Evolutionary conservation across 169 alveolate species (phyloP), one percentile per base, ranked within the genome.

Genomic region (Eimeria acervulina): DNA sequence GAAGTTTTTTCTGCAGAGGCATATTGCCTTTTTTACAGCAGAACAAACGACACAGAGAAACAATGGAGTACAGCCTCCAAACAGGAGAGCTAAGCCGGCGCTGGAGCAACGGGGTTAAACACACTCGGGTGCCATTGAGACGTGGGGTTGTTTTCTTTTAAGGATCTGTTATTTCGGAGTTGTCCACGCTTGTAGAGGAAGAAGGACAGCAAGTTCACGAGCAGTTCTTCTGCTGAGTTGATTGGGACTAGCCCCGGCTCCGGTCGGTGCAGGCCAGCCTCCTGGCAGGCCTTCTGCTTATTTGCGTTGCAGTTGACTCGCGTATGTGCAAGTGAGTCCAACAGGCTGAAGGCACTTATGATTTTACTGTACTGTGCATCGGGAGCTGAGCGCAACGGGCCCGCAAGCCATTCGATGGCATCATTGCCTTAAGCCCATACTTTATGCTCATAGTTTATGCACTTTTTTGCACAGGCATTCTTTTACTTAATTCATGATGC

Each of bases 1-100:
- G 83, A 87, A 10, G 93, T 87, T 55, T 44, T 87, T 28, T 55
- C 93, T 55, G 93, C 93, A 38, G 93, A 87, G 81, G 93, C 93
- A 23, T 87, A 87, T 19, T 87, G 93, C 81, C 93, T 87, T 44
- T 87, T 87, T 40, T 87, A 87, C 81, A 23, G 70, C 93, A 55
- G 81, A 40, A 87, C 59, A 15, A n/a, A 61, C 70, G 17, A 23
- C 15, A 47, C 83, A 38, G 81, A 55, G 42, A 83, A 23, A 51
- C 91, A 83, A 83, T 51, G 91, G 76, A 83, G 76, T 52, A 19
- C 91, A 33, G 31, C 55, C 51, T 52, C 76, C 66, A 51, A 52
- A 15, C 70, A 83, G 88, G 88, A 78, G 61, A 74, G 59, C 85
- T 42, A 47, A 28, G 88, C 66, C 66, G 26, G 47, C 15, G 47